These are phyloP conservation scores for Galeopsis tetrahit DNA, from an alignment of 257 asterid genomes.

Conservation along the genomic window DNA sequence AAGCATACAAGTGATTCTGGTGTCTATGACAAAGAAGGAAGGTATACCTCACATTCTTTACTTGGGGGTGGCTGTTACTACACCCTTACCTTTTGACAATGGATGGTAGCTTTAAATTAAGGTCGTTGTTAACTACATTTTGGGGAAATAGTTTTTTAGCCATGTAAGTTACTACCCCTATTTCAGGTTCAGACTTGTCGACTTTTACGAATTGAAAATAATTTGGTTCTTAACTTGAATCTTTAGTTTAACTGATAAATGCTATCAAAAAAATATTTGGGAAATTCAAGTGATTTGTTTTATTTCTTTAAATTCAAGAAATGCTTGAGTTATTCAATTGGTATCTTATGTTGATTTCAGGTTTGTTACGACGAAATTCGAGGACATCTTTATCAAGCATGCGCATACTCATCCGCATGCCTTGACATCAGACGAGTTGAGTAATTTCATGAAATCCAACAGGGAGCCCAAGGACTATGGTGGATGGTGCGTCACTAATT, in stretches of 20 bases:
- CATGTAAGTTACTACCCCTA: too few relatives aligned
- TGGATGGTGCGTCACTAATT: constrained; percentile 62
- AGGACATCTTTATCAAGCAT: constrained; percentile 65
- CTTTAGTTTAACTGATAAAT: neutral
- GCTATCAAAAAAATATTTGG: neutral
- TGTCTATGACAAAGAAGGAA: constrained; percentile 76
- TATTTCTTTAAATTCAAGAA: neutral
- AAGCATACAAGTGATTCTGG: constrained; percentile 85
- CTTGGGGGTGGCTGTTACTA: too few relatives aligned
- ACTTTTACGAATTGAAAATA: too few relatives aligned
- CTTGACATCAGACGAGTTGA: constrained; percentile 68
- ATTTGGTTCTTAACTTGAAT: neutral
- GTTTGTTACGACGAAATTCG: constrained; percentile 69
- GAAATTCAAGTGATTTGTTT: neutral
- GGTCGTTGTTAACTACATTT: too few relatives aligned
- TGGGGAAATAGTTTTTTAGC: too few relatives aligned
- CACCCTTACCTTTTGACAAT: too few relatives aligned
- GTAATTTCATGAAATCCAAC: constrained; percentile 57
- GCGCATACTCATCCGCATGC: constrained; percentile 49
- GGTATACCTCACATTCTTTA: constrained; percentile 45
- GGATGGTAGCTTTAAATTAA: neutral
- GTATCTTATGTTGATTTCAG: constrained; percentile 36
- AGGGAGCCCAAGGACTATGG: constrained; percentile 66
- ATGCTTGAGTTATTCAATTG: neutral
- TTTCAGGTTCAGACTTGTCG: too few relatives aligned